Evolutionary conservation across 495 filamentous ascomycete genomes (phyloP).

Genomic region (Letharia columbiana): DNA sequence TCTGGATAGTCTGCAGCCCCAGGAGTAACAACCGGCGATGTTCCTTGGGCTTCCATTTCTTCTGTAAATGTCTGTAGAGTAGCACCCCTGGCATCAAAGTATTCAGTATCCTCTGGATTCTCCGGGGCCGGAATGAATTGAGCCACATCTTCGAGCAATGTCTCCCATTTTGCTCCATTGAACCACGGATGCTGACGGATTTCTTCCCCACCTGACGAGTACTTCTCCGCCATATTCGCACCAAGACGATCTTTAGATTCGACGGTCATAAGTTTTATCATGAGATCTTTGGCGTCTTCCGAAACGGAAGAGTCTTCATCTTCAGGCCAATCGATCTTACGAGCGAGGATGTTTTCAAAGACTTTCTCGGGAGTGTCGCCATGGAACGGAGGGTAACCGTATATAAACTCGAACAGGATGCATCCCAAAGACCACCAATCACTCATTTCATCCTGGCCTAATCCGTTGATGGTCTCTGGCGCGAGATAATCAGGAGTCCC

Average conservation of each 20-base stretch:
- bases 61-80: constrained; percentile 82
- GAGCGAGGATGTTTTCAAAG: constrained; percentile 88
- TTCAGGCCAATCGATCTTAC: constrained; percentile 81
- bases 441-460: constrained; percentile 92
- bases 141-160: constrained; percentile 80
- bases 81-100: constrained; percentile 89
- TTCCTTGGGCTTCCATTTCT: constrained; percentile 83
- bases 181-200: constrained; percentile 90
- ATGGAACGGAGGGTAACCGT: constrained; percentile 88
- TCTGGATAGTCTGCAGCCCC: constrained; percentile 60
- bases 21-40: constrained; percentile 52
- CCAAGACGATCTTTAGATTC: constrained; percentile 76
- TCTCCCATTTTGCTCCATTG: constrained; percentile 77
- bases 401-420: constrained; percentile 94
- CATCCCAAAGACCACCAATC: constrained; percentile 99
- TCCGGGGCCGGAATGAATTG: constrained; percentile 89
- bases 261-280: constrained; percentile 78
- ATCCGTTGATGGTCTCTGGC: constrained; percentile 90
- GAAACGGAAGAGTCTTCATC: constrained; percentile 52
- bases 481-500: constrained; percentile 96
- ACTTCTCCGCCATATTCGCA: constrained; percentile 72
- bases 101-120: constrained; percentile 95
- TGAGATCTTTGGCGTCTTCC: constrained; percentile 80
- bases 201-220: constrained; percentile 72
- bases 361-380: constrained; percentile 84